phyloP scores from a whole-genome alignment of 139 green algal species.

The Chlamydomonas sp. region DNA sequence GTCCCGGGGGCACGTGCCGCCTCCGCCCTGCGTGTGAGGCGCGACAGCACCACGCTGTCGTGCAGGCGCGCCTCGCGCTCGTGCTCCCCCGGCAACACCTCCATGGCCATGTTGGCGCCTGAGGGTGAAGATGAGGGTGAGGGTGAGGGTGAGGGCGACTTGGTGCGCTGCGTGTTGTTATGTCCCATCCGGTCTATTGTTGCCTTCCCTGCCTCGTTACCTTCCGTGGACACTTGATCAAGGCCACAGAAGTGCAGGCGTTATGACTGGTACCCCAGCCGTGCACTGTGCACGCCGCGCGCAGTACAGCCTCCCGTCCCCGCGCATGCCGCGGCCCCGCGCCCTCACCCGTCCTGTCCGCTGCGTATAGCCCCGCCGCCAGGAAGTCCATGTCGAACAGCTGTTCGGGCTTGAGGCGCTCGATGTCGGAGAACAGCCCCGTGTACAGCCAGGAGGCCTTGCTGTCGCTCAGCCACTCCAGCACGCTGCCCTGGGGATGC shows the following conservation, averaged over 20 bases:
- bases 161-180: neutral
- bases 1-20: neutral
- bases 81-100: slow-evolving; percentile 32
- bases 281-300: no score
- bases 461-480: slow-evolving; percentile 39
- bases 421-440: slow-evolving; percentile 48
- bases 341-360: slow-evolving; percentile 38
- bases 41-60: slow-evolving; percentile 40
- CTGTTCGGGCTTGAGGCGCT: slow-evolving; percentile 39
- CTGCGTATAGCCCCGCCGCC: slow-evolving; percentile 35
- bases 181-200: neutral
- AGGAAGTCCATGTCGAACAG: slow-evolving; percentile 54
- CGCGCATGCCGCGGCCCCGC: neutral
- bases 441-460: slow-evolving; percentile 46
- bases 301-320: neutral
- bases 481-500: slow-evolving; percentile 17
- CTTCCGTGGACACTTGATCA: no score
- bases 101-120: slow-evolving; percentile 55
- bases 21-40: slow-evolving; percentile 3
- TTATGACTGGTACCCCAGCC: no score
- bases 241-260: no score
- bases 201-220: no score
- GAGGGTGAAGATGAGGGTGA: neutral
- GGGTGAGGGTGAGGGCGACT: neutral
- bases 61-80: slow-evolving; percentile 39